A percentile compares a stretch with the other conserved stretches of the same genome.
phyloP scores from a whole-genome alignment of 108 stramenopile species.

The Cyclotella kingstonii region DNA sequence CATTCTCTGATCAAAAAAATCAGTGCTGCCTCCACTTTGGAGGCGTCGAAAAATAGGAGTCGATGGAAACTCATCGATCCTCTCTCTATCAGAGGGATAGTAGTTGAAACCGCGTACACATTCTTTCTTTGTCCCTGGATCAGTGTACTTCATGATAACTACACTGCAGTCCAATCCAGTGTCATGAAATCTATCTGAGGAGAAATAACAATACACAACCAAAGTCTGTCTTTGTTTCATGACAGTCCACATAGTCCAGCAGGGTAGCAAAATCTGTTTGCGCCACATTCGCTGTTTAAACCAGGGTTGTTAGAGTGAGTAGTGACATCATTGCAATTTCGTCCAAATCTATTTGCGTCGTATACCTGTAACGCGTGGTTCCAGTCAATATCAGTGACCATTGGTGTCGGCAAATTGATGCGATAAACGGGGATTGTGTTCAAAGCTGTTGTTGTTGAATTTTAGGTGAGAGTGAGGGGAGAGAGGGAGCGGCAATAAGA shows the following conservation, averaged over 20 bases:
- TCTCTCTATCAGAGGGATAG: not conserved
- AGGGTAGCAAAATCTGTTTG: not conserved
- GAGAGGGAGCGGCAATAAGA: no score
- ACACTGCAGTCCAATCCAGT: not conserved
- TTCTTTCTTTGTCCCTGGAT: not conserved
- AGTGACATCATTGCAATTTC: not conserved
- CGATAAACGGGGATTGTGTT: no score
- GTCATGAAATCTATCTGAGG: not conserved
- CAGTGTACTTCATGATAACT: not conserved
- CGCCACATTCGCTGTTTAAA: not conserved
- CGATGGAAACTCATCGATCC: no score
- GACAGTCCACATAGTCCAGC: constrained; percentile 1
- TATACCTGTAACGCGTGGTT: no score
- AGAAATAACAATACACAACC: not conserved
- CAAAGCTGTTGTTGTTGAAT: no score
- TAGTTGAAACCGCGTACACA: not conserved
- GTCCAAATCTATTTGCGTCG: not conserved
- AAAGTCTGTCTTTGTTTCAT: not conserved
- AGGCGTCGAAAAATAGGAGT: no score
- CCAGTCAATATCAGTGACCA: no score
- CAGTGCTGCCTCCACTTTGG: no score
- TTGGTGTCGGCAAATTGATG: no score
- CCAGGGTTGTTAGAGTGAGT: not conserved
- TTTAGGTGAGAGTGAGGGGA: no score
- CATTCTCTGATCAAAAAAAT: no score